Evolutionary conservation across 2,329 filamentous ascomycete genomes (phyloP), one percentile per base, ranked within the genome.

Genomic region (Cucurbitaria berberidis): DNA sequence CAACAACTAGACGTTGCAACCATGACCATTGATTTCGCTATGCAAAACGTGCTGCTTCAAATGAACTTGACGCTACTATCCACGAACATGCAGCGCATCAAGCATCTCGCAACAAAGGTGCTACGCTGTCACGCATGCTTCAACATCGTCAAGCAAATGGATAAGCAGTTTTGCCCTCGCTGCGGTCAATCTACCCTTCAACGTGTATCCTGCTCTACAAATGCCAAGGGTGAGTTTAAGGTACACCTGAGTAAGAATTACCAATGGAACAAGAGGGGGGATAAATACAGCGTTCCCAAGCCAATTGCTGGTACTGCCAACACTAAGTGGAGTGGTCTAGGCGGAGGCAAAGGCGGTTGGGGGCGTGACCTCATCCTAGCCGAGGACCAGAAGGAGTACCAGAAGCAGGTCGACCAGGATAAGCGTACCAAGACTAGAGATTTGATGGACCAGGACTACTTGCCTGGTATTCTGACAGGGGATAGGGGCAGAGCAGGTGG

Each of bases 351-450:
- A 77, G 86, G 87, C 36, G 91, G 91, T 15, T 98, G 95, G 91
- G 93, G 93, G 9, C 83, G 84, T 35, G 86, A 88, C 30, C 78
- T 99, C 60, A 90, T 99, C 48, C 78, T 99, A 9, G 87, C 92
- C 0, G 93, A 97, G 77, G 95, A 99, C 73, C 95, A 99, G 80
- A 97, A 96, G 79, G 95, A 99, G 79, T 98, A 90, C 74, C 74
- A 84, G 36, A 81, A 83, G 59, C 87, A 87, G 47, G 74, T 84
- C 15, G 83, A 82, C 3, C 83, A 87, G 63, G 84, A 89, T 70
- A 84, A 83, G 65, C 85, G 89, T 65, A 80, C 79, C 47, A 88
- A 87, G 69, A 86, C 90, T 72, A 87, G 86, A 69, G 91, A 96
- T 76, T 77, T 96, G 51, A 96, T 98, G 93, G 93, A 98, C 70